These are phyloP conservation scores for Alternaria gaisen DNA, from an alignment of 2,329 filamentous ascomycete species.

Conservation along the genomic window DNA sequence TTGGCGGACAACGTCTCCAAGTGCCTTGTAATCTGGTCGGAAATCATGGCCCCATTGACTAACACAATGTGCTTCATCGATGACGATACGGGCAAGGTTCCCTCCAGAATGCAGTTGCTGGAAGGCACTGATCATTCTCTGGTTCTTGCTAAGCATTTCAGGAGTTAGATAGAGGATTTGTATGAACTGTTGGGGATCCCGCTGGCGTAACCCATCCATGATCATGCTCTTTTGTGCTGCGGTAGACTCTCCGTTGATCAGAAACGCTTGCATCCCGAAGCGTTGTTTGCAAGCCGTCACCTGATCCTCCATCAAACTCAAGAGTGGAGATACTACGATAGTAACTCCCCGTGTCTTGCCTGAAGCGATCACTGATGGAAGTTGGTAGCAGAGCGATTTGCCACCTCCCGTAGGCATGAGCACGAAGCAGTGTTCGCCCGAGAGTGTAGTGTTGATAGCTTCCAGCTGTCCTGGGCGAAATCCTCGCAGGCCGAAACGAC, in stretches of 20 bases:
- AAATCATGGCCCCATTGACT: slow-evolving; percentile 99
- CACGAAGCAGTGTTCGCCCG: slow-evolving; percentile 89
- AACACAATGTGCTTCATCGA: slow-evolving; percentile 99
- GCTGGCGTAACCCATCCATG: slow-evolving; percentile 68
- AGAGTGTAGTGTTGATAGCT: slow-evolving; percentile 91
- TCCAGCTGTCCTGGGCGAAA: slow-evolving; percentile 94
- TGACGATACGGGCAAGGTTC: slow-evolving; percentile 88
- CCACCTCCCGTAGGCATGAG: slow-evolving; percentile 98
- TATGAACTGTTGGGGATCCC: slow-evolving; percentile 76
- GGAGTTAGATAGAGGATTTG: slow-evolving; percentile 95
- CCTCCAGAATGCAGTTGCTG: slow-evolving; percentile 71
- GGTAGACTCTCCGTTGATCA: slow-evolving; percentile 81
- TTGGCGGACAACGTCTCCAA: slow-evolving; percentile 75
- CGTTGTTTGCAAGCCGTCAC: slow-evolving; percentile 76
- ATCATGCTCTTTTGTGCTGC: slow-evolving; percentile 71
- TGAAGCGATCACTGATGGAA: slow-evolving; percentile 83
- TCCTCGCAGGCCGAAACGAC: slow-evolving; percentile 82
- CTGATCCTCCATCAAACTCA: slow-evolving; percentile 98
- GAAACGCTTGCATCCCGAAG: slow-evolving; percentile 78
- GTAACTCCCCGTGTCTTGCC: slow-evolving; percentile 88
- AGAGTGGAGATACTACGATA: slow-evolving; percentile 89
- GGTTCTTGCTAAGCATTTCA: slow-evolving; percentile 91
- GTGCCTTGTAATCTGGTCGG: slow-evolving; percentile 89
- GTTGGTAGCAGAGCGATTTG: slow-evolving; percentile 95
- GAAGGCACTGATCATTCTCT: slow-evolving; percentile 71